Percentiles rank a stretch among this genome's conserved stretches.
These are phyloP conservation scores for Luvunga scandens DNA, from an alignment of 345 rosid genomes.

Conservation along the genomic window DNA sequence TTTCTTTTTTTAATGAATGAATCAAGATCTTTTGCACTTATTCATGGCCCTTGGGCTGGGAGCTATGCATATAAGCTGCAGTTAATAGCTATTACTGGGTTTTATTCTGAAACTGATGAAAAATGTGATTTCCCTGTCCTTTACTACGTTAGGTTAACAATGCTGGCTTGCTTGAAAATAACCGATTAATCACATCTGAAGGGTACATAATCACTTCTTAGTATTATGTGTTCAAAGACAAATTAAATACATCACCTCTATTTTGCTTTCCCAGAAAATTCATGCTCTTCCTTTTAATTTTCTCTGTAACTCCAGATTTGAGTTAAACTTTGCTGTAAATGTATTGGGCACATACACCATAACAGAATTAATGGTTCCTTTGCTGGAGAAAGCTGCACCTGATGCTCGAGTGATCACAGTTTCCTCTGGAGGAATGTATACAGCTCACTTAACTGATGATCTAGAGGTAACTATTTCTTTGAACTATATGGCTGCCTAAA, in stretches of 20 bases:
- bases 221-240: slow-evolving; percentile 2
- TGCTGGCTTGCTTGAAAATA: slow-evolving; percentile 77
- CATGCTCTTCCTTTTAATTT: neutral
- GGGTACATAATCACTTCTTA: slow-evolving; percentile 48
- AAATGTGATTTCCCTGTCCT: slow-evolving; percentile 8
- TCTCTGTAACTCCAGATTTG: slow-evolving; percentile 43
- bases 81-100: neutral
- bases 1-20: too few species aligned
- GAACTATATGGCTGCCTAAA: neutral
- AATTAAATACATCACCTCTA: neutral
- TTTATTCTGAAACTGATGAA: neutral
- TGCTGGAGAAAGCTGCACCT: slow-evolving; percentile 77
- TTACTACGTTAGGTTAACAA: slow-evolving; percentile 61
- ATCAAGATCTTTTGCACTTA: too few species aligned
- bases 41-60: too few species aligned
- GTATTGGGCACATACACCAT: slow-evolving; percentile 76
- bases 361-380: slow-evolving; percentile 74
- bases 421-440: slow-evolving; percentile 87
- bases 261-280: neutral
- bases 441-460: slow-evolving; percentile 71
- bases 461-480: slow-evolving; percentile 48
- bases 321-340: slow-evolving; percentile 73
- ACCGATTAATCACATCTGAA: slow-evolving; percentile 57
- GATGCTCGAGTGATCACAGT: slow-evolving; percentile 86
- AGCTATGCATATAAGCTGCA: neutral